Conservation (phyloP, 345 rosid species). For the Pseudoturritis turrita region DNA sequence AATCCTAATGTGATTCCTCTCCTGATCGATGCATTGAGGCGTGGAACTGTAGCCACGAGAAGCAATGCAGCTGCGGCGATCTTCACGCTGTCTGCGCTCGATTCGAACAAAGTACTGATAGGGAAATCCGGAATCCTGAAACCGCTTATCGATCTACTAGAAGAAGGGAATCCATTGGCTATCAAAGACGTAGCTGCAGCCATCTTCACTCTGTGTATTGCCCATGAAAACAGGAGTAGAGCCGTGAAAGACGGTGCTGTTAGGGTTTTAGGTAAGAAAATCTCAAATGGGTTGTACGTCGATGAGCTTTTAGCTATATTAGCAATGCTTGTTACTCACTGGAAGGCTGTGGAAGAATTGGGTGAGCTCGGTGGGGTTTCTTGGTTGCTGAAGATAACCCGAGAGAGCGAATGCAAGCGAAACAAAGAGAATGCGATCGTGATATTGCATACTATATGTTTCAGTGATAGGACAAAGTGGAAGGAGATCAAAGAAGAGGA, state of each 20-base stretch:
- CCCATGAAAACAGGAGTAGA: conserved; percentile 74
- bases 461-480: conserved; percentile 72
- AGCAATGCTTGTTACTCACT: conserved; percentile 76
- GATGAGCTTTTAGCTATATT: conserved; percentile 85
- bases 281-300: conserved; percentile 52
- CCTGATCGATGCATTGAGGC: conserved; percentile 63
- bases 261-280: conserved; percentile 59
- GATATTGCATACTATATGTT: conserved; percentile 63
- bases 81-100: conserved; percentile 84
- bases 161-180: conserved; percentile 71
- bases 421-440: conserved; percentile 90
- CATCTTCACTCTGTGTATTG: conserved; percentile 67
- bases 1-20: conserved; percentile 70
- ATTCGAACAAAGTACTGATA: conserved; percentile 71
- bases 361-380: conserved; percentile 67
- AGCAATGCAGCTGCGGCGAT: conserved; percentile 94
- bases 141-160: conserved; percentile 72
- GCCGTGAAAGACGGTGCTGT: conserved; percentile 88
- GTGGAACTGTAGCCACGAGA: conserved; percentile 63
- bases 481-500: conserved; percentile 82
- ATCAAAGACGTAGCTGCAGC: conserved; percentile 96
- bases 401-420: conserved; percentile 72
- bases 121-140: conserved; percentile 73
- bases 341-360: conserved; percentile 70
- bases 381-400: conserved; percentile 58